Percentiles rank a stretch among this genome's conserved stretches.
Conservation (phyloP, 2,329 filamentous ascomycete species). For the Cladorrhinum sp. region DNA sequence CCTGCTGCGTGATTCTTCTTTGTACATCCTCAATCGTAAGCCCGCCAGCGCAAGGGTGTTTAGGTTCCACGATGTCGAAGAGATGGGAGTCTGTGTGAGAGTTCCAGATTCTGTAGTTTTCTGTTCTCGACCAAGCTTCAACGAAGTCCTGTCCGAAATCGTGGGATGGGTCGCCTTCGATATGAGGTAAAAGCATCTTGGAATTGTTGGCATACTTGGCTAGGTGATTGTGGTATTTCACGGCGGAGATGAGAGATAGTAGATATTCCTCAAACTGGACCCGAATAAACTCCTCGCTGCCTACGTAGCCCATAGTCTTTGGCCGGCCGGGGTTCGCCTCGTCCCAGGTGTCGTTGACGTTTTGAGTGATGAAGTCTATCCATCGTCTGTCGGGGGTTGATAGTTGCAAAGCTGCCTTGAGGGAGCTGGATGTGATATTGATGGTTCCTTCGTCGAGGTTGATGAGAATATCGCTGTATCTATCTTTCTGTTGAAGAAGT, state of each 20-base stretch:
- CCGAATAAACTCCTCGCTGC: slow-evolving; percentile 95
- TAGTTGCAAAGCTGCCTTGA: slow-evolving; percentile 71
- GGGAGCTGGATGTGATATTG: slow-evolving; percentile 75
- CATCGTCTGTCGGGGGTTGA: slow-evolving; percentile 87
- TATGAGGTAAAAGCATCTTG: slow-evolving; percentile 59
- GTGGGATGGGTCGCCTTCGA: slow-evolving; percentile 77
- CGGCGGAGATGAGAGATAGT: slow-evolving; percentile 78
- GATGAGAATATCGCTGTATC: slow-evolving; percentile 93
- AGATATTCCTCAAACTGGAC: slow-evolving; percentile 97
- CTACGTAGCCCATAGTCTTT: slow-evolving; percentile 92
- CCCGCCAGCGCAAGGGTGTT: slow-evolving; percentile 88
- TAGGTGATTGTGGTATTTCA: slow-evolving; percentile 81
- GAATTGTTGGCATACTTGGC: slow-evolving; percentile 53
- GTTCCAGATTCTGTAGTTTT: slow-evolving; percentile 90
- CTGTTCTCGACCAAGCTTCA: slow-evolving; percentile 80
- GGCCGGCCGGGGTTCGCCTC: slow-evolving; percentile 82
- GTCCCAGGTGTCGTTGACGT: slow-evolving; percentile 96
- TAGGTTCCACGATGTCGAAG: slow-evolving; percentile 91
- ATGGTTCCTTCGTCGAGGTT: slow-evolving; percentile 90
- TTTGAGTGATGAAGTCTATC: slow-evolving; percentile 94
- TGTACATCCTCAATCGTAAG: slow-evolving; percentile 94
- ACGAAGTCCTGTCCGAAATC: slow-evolving; percentile 87
- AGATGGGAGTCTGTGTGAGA: slow-evolving; percentile 77
- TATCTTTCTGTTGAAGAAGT: slow-evolving; percentile 87
- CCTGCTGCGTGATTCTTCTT: slow-evolving; percentile 82